Evolutionary conservation across 164 flowering plant species (phyloP).

Genomic region (Akebia trifoliata): DNA sequence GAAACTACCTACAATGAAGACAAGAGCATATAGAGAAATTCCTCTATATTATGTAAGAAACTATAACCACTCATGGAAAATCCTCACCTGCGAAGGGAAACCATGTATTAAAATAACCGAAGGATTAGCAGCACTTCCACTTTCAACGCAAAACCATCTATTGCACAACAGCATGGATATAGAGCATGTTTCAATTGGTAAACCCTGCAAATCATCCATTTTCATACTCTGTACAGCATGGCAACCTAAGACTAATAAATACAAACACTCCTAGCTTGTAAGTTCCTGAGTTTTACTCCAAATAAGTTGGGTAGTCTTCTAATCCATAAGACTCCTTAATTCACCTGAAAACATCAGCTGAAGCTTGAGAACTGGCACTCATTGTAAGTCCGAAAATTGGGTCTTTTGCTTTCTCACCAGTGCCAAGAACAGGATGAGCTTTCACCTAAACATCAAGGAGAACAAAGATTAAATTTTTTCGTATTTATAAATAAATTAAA

Average conservation of each 20-base stretch:
- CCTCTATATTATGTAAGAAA: neutral
- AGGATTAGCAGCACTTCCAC: conserved; percentile 61
- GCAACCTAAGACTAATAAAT: conserved; percentile 19
- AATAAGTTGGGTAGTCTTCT: neutral
- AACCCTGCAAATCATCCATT: conserved; percentile 48
- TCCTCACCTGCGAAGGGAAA: conserved; percentile 87
- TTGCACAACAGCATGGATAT: conserved; percentile 46
- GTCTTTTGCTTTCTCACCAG: conserved; percentile 83
- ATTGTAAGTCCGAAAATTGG: conserved; percentile 86
- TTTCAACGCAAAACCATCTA: conserved; percentile 98
- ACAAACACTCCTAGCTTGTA: conserved; percentile 7
- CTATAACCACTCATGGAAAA: neutral
- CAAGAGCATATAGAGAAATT: neutral
- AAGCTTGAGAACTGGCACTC: conserved; percentile 70
- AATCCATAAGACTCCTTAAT: conserved; percentile 13
- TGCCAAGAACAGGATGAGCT: conserved; percentile 64
- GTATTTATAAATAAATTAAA: neutral
- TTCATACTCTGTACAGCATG: conserved; percentile 33
- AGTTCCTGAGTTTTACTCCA: conserved; percentile 15
- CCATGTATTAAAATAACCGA: conserved; percentile 75
- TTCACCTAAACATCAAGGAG: conserved; percentile 43
- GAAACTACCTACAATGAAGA: neutral
- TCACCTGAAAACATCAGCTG: conserved; percentile 77
- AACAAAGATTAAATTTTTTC: neutral
- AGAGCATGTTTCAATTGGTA: conserved; percentile 49